Evolutionary conservation across 2,329 filamentous ascomycete species (phyloP), one percentile per base, ranked within the genome.

Genomic region (Ambrosiella xylebori): DNA sequence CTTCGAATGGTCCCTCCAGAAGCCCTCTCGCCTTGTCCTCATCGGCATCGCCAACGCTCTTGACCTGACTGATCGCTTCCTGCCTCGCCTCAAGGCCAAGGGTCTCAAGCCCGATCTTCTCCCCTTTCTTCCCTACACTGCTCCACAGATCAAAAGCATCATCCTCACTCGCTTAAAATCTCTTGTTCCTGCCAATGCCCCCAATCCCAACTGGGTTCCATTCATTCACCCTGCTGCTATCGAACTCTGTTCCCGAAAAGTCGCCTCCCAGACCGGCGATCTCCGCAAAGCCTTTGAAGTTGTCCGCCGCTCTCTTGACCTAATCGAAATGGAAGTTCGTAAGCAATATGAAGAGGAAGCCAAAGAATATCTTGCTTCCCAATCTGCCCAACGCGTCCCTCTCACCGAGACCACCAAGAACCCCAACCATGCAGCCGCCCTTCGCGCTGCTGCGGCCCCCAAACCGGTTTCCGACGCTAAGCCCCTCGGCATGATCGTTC

Each of bases 21-120:
- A 82, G 62, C 79, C 80, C 1, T 96, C 93, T 0, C 81, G 80
- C 17, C 81, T 98, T 4, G 75, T 93, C 40, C 75, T 98, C 15
- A 80, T 98, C 54, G 93, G 93, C 53, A 95, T 98, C 66, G 93
- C 93, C 64, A 98, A 98, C 66, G 93, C 93, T 3, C 76, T 98
- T 57, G 93, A 98, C 67, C 75, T 98, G 59, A 98, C 93, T 0
- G 93, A 97, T 67, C 86, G 93, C 8, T 95, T 96, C 64, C 77
- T 98, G 17, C 93, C 93, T 54, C 85, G 91, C 56, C 79, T 98
- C 62, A 97, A 97, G 73, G 83, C 89, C 17, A 87, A 89, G 65
- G 94, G 94, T 65, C 74, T 98, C 62, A 95, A 90, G 71, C 93
- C 93, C 1, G 82, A 86, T 53, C 78, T 97, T 2, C 79, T 98